Conservation (phyloP, 1,284 basidiomycete genomes). For the Melampsora americana region DNA sequence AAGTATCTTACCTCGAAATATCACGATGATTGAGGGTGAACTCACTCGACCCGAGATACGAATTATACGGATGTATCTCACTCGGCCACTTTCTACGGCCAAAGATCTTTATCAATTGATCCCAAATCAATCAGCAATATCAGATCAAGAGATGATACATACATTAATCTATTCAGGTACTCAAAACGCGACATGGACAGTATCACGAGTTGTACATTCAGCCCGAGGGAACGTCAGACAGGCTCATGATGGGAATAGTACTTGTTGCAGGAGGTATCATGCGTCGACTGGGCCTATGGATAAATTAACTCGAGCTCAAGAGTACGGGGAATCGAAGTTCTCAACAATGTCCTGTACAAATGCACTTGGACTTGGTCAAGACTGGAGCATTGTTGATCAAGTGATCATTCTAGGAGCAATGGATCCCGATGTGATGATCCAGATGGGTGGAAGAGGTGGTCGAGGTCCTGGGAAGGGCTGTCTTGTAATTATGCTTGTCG, state of each 20-base stretch:
- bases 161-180: conserved; percentile 7
- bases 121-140: neutral
- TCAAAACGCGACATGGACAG: neutral
- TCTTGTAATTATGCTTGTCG: too few relatives aligned
- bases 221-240: neutral
- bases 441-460: too few relatives aligned
- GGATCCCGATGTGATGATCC: neutral
- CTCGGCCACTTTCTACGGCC: neutral
- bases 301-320: neutral
- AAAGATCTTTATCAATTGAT: conserved; percentile 4
- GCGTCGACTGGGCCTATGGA: conserved; percentile 4
- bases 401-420: neutral
- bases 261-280: conserved; percentile 1
- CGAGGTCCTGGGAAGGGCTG: too few relatives aligned
- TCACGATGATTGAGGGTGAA: neutral
- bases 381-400: conserved; percentile 8
- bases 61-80: conserved; percentile 5
- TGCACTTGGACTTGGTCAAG: conserved; percentile 17
- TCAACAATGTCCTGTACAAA: neutral
- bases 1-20: neutral
- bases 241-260: neutral
- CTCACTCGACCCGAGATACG: conserved; percentile 8
- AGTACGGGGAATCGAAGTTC: neutral
- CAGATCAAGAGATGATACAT: neutral
- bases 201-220: conserved; percentile 3